These are phyloP conservation scores for Phytophthora rubi DNA, from an alignment of 352 stramenopile genomes.

Conservation along the genomic window DNA sequence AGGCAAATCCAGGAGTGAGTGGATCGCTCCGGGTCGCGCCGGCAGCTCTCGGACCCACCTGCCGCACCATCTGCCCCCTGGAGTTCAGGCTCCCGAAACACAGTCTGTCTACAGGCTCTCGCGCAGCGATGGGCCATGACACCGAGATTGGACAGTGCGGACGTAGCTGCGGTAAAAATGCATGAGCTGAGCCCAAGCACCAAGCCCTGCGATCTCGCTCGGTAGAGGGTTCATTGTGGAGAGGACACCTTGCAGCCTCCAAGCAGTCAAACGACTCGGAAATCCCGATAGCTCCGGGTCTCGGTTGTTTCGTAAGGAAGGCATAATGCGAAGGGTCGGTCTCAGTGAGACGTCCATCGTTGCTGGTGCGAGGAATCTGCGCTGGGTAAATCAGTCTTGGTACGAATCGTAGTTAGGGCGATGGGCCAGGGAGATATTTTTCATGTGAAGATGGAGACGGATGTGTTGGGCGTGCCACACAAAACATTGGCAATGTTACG, in stretches of 20 bases:
- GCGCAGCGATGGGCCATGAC: constrained; percentile 29
- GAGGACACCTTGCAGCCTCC: neutral
- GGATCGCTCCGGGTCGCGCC: constrained; percentile 9
- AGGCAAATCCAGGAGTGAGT: constrained; percentile 42
- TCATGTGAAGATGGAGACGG: constrained; percentile 23
- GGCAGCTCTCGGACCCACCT: constrained; percentile 5
- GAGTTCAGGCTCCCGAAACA: neutral
- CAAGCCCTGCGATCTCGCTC: neutral
- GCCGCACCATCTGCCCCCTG: constrained; percentile 27
- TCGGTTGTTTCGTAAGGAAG: constrained; percentile 1
- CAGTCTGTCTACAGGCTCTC: constrained; percentile 27
- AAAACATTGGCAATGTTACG: no score
- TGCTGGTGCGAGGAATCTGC: neutral
- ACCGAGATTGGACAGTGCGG: constrained; percentile 33
- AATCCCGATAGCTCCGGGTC: constrained; percentile 1
- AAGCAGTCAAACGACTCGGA: no score
- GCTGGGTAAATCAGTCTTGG: neutral
- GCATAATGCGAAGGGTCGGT: neutral
- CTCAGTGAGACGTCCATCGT: neutral
- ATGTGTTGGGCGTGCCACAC: constrained; percentile 3
- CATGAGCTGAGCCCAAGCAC: constrained; percentile 13
- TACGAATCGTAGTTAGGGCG: neutral
- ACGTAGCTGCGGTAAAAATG: constrained; percentile 25
- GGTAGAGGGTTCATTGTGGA: neutral
- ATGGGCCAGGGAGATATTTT: constrained; percentile 3